These are phyloP conservation scores for Suillus paluster DNA, from an alignment of 768 basidiomycete genomes.

Conservation along the genomic window DNA sequence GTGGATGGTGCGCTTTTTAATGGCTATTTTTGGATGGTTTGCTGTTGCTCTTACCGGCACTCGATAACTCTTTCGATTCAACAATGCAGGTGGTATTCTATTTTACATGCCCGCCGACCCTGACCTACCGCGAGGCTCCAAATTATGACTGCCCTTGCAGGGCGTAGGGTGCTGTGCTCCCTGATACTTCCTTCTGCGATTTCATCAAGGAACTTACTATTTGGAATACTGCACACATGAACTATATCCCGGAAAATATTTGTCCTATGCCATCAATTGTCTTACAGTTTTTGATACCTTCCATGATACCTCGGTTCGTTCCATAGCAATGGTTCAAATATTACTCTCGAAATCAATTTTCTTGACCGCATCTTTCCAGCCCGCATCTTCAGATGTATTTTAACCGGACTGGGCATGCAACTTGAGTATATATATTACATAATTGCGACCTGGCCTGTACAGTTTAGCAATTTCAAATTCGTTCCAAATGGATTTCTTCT, in stretches of 20 bases:
- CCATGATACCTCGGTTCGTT: not conserved
- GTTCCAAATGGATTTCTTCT: not conserved
- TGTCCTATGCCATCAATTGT: not conserved
- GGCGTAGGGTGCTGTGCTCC: constrained; percentile 4
- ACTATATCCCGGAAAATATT: not conserved
- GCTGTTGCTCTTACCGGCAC: constrained; percentile 57
- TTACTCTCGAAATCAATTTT: not conserved
- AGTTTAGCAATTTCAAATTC: constrained; percentile 1
- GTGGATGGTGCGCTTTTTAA: constrained; percentile 80
- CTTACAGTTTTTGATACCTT: not conserved
- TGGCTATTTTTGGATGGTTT: constrained; percentile 82
- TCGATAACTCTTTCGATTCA: constrained; percentile 12
- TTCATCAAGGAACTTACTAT: constrained; percentile 18
- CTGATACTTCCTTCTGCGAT: constrained; percentile 21
- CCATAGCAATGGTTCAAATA: not conserved
- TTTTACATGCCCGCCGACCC: constrained; percentile 2
- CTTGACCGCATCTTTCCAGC: not conserved
- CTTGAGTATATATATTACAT: not conserved
- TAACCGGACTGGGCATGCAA: not conserved
- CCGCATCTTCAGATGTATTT: not conserved
- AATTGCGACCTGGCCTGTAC: not conserved
- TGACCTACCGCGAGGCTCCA: not conserved
- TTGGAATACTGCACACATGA: not conserved
- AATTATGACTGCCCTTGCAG: not conserved
- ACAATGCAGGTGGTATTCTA: not conserved